Evolutionary conservation across 1,284 basidiomycete genomes (phyloP).

Genomic region (Microbotryum scabiosae): DNA sequence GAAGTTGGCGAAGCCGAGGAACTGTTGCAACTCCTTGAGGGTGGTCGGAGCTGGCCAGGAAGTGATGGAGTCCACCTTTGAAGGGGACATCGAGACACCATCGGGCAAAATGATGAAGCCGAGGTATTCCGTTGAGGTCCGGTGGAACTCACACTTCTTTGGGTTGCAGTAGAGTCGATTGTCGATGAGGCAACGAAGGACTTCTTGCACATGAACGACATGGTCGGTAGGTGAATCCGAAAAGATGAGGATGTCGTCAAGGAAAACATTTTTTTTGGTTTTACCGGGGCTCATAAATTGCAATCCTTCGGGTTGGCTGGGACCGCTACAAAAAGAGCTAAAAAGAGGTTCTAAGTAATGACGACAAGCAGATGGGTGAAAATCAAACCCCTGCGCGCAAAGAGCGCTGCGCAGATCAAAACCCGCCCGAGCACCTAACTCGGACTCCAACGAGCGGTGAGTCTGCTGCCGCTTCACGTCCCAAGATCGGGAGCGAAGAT

Average conservation of each 20-base stretch:
- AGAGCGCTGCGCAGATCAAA: too few species aligned
- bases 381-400: too few species aligned
- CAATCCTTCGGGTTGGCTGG: too few species aligned
- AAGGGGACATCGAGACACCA: conserved; percentile 42
- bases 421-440: too few species aligned
- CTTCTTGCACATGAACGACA: conserved; percentile 35
- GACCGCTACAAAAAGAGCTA: too few species aligned
- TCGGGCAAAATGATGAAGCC: conserved; percentile 41
- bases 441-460: too few species aligned
- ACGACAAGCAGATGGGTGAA: too few species aligned
- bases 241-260: conserved; percentile 41
- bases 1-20: conserved; percentile 44
- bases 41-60: conserved; percentile 42
- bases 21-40: conserved; percentile 39
- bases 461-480: too few species aligned
- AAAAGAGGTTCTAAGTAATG: too few species aligned
- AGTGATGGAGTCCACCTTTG: conserved; percentile 42
- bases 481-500: too few species aligned
- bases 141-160: conserved; percentile 17
- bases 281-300: too few species aligned
- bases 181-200: conserved; percentile 40
- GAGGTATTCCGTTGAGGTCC: conserved; percentile 41
- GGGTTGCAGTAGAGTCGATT: conserved; percentile 5
- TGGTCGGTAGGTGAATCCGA: conserved; percentile 44
- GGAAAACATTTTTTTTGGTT: too few species aligned